Evolutionary conservation across 176 grass and related monocot species (phyloP).

Genomic region (Cenchrus americanus): DNA sequence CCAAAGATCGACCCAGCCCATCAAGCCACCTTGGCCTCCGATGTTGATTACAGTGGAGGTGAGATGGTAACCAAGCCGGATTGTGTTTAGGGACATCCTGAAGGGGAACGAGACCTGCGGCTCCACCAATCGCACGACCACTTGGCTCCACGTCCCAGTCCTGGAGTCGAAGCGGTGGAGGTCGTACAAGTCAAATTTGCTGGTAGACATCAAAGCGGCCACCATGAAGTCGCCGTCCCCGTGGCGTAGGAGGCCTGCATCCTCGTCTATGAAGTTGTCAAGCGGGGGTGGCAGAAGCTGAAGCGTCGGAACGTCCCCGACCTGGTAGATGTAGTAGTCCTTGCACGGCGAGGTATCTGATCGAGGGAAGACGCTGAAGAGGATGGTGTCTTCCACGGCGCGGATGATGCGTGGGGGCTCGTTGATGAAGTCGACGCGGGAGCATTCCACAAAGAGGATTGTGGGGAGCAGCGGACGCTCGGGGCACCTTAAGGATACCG

Average conservation of each 20-base stretch:
- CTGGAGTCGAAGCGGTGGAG: not conserved
- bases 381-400: not conserved
- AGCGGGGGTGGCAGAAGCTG: not conserved
- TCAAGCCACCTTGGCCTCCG: not conserved
- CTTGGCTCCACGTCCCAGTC: not conserved
- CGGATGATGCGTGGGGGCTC: not conserved
- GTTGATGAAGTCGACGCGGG: too few species aligned
- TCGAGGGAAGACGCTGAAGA: not conserved
- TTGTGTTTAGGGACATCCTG: not conserved
- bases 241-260: not conserved
- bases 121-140: not conserved
- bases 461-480: not conserved
- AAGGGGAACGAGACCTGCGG: not conserved
- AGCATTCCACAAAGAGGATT: not conserved
- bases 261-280: not conserved
- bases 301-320: not conserved
- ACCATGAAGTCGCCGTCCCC: not conserved
- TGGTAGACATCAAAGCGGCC: not conserved
- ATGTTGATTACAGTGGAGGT: not conserved
- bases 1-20: too few species aligned
- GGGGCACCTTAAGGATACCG: not conserved
- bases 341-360: not conserved
- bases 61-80: not conserved
- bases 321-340: not conserved
- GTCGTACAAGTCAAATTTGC: not conserved